Base-by-base conservation (phyloP, 495 filamentous ascomycete species). In the Talaromyces borbonicus region DNA sequence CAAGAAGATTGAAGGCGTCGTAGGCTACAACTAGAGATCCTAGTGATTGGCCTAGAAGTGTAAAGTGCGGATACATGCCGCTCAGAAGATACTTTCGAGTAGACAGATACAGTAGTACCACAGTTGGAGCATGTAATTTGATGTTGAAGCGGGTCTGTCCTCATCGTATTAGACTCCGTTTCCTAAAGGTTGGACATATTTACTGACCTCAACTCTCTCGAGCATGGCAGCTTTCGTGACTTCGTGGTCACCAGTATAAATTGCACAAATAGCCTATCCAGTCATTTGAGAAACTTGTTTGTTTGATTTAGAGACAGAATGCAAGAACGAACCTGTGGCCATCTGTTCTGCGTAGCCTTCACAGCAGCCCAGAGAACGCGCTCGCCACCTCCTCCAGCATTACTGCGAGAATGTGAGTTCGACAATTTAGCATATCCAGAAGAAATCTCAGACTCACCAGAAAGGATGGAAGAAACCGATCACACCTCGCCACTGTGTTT, bases 401-500 rank as follows among this genome's bases (percentile, higher is more conserved):
- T 96, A 62, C 87, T 90, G 52, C 48, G 31, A 19, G 46, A 42
- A 35, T 9, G 23, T 42, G 2, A 1, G 32, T 18, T 8, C 22
- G 45, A 18, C 27, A 22, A 40, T 24, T 31, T 35, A 41, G 22
- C 49, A 18, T 30, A 47, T 12, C 46, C 22, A 20, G 32, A 5
- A 32, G 36, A 27, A 39, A 19, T 31, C 38, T 18, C 8, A 8
- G n/a, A 58, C 74, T 44, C 64, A 87, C 84, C 88, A 95, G 63
- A 94, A 96, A 8, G 92, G 92, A 59, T 98, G 92, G 56, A 98
- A 94, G 75, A 98, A 97, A 14, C 90, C 92, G 30, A 95, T 78
- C 23, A 95, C 64, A 4, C 89, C 89, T 51, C 81, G 69, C 84
- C 84, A 94, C 9, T n/a, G n/a, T n/a, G n/a, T n/a, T n/a, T 84